phyloP scores from a whole-genome alignment of 225 moss, liverwort and hornwort genomes.

The Neckera pumila region DNA sequence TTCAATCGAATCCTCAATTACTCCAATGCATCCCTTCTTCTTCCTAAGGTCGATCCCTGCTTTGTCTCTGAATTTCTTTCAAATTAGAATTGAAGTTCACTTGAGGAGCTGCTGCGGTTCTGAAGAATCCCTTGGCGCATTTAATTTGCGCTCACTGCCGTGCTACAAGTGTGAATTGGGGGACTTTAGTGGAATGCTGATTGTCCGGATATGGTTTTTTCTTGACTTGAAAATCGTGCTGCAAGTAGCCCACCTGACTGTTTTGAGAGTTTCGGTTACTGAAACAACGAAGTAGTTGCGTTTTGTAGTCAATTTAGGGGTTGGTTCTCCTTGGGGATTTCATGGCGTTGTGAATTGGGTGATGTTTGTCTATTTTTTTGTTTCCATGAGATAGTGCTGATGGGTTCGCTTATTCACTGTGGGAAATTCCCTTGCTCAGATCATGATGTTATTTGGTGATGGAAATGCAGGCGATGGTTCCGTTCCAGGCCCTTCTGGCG shows the following conservation, averaged over 20 bases:
- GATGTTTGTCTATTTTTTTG: neutral
- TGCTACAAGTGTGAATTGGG: neutral
- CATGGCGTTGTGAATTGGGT: neutral
- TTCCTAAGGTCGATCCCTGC: neutral
- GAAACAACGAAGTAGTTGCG: neutral
- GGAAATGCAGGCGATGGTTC: conserved; percentile 76
- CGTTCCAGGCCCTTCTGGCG: conserved; percentile 81
- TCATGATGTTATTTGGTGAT: neutral
- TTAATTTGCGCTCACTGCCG: neutral
- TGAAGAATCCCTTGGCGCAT: neutral
- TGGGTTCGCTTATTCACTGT: neutral
- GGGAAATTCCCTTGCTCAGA: neutral
- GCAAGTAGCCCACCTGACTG: neutral
- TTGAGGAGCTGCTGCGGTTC: neutral
- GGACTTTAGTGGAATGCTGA: neutral
- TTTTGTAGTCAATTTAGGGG: neutral
- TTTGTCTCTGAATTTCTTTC: neutral
- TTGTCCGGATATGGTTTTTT: neutral
- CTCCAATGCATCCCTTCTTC: neutral
- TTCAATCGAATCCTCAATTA: neutral
- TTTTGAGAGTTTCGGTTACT: neutral
- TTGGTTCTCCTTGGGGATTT: neutral
- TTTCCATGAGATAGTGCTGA: neutral
- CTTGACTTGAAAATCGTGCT: neutral
- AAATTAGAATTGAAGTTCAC: neutral